phyloP scores from a whole-genome alignment of 352 stramenopile genomes.

The Phytophthora melonis region DNA sequence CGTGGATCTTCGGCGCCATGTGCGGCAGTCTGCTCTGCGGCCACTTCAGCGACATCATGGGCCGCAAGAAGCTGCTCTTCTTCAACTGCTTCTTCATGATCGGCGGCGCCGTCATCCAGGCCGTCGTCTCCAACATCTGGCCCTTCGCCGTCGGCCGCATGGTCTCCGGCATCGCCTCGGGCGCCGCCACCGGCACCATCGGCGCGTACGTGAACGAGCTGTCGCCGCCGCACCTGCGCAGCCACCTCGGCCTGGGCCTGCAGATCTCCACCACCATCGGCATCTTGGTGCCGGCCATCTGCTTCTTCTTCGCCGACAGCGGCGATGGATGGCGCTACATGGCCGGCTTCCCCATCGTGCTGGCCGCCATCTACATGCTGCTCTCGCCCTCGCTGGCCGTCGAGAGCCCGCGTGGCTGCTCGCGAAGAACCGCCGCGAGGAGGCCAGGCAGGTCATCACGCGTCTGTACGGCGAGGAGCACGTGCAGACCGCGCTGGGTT shows the following conservation, averaged over 20 bases:
- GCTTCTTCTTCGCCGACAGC: constrained; percentile 29
- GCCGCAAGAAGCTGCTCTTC: constrained; percentile 34
- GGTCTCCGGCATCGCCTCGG: constrained; percentile 23
- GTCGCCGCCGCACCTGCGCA: constrained; percentile 34
- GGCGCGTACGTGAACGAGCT: constrained; percentile 18
- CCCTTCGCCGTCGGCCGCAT: constrained; percentile 42
- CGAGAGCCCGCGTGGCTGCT: constrained; percentile 28
- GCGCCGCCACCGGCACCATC: constrained; percentile 16
- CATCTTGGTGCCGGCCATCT: constrained; percentile 37
- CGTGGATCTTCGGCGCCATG: constrained; percentile 67
- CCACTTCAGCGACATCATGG: constrained; percentile 40
- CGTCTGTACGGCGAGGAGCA: constrained; percentile 34
- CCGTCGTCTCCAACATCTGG: constrained; percentile 37
- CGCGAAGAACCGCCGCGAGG: constrained; percentile 24
- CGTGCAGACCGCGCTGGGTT: constrained; percentile 17
- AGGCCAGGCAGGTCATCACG: constrained; percentile 31
- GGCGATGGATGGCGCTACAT: constrained; percentile 56
- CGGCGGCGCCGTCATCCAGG: constrained; percentile 46
- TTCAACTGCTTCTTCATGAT: constrained; percentile 51
- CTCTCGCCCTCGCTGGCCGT: constrained; percentile 31
- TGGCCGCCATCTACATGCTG: constrained; percentile 49
- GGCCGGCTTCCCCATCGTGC: constrained; percentile 56
- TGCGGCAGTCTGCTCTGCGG: constrained; percentile 53
- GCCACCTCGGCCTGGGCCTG: constrained; percentile 35
- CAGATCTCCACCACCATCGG: constrained; percentile 44